Evolutionary conservation across 2,329 filamentous ascomycete species (phyloP).

Genomic region (Claviceps sorghi): DNA sequence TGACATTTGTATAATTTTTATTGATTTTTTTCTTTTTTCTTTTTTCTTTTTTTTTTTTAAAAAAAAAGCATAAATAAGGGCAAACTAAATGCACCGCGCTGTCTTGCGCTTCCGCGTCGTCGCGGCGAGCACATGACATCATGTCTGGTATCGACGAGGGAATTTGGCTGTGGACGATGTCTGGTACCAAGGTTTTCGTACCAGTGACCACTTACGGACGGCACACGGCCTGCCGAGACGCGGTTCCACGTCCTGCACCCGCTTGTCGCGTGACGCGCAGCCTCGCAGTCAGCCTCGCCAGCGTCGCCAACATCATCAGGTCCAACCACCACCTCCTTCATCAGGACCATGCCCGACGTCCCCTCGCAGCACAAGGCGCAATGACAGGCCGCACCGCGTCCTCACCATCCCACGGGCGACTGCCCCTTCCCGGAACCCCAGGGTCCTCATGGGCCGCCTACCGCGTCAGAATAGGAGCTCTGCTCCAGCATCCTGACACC

Average conservation of each 20-base stretch:
- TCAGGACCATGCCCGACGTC: background rate
- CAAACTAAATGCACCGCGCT: too few species aligned
- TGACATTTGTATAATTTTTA: too few species aligned
- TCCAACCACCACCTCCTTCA: background rate
- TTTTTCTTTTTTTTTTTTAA: too few species aligned
- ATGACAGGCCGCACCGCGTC: slow-evolving; percentile 27
- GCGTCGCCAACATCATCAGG: background rate
- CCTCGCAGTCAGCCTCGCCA: background rate
- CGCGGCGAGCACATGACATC: too few species aligned
- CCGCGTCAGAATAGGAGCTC: slow-evolving; percentile 44
- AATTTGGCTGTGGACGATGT: too few species aligned
- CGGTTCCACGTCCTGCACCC: too few species aligned
- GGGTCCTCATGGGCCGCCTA: slow-evolving; percentile 62
- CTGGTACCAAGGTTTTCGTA: too few species aligned
- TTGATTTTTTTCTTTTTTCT: too few species aligned
- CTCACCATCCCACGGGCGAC: slow-evolving; percentile 27
- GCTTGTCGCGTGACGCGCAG: background rate
- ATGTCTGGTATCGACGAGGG: too few species aligned
- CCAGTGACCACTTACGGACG: too few species aligned
- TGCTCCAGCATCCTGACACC: slow-evolving; percentile 54
- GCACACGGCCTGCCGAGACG: background rate
- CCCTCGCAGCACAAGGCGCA: background rate
- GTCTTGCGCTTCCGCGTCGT: too few species aligned
- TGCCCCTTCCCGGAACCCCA: slow-evolving; percentile 43
- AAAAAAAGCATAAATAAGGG: too few species aligned